Evolutionary conservation across 345 rosid species (phyloP), one percentile per base, ranked within the genome.

Genomic region (Heritiera fomes): DNA sequence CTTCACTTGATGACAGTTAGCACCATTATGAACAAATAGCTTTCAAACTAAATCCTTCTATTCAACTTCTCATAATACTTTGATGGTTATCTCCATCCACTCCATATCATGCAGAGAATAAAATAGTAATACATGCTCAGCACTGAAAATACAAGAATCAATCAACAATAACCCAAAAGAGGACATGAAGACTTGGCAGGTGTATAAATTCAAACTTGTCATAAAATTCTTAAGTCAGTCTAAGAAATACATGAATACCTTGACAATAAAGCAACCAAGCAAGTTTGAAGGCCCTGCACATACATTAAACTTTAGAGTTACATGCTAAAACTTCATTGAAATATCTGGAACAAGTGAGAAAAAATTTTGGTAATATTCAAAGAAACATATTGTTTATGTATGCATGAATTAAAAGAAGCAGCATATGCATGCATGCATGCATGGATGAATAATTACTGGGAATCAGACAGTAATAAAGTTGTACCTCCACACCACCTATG

Each of bases 401-500:
- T 28, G 49, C 75, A 53, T 63, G 15, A 77, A 45, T 20, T 40
- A 77, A 50, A 52, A 20, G 43, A 65, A 20, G 63, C 3, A 1
- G 20, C 61, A 5, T 49, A 49, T 64, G 50, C 50, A 40, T 49
- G 58, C 41, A 56, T 9, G 17, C 46, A 23, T 23, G 28, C 2
- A 60, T 47, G 38, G 46, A 56, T 49, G 40, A 30, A 61, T 11
- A 61, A 45, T 0, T 7, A 75, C 28, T 41, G 47, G 50, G 34
- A 55, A 55, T 55, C 76, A 73, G 64, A 38, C 34, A 73, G 15
- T 13, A 38, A 64, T 45, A 7, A 73, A 46, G 56, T 69, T 78
- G 84, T 84, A 93, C 99, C 99, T 97, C 99, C 65, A 87, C 94
- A 75, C 99, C 98, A 80, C 98, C 99, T 63, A 97, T 90, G 92